Evolutionary conservation across 768 basidiomycete species (phyloP).

Genomic region (Pisolithus sp.): DNA sequence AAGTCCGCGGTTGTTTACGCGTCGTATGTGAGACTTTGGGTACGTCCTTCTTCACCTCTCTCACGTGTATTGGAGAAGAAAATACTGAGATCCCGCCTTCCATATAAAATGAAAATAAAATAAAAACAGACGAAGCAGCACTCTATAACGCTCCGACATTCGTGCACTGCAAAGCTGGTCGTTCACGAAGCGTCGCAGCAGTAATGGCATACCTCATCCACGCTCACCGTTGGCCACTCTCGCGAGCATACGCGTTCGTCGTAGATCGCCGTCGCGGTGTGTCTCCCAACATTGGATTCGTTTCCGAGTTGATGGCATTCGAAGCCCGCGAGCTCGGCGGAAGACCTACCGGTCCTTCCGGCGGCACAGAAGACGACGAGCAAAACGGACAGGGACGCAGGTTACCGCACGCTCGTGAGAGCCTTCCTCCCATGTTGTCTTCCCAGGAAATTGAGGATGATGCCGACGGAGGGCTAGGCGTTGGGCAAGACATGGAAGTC

Average conservation of each 20-base stretch:
- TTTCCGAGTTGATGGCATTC: conserved; percentile 94
- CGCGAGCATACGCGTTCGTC: conserved; percentile 86
- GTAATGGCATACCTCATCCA: conserved; percentile 98
- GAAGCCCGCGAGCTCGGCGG: conserved; percentile 85
- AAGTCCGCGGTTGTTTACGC: conserved; percentile 71
- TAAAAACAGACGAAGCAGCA: conserved; percentile 73
- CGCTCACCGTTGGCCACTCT: conserved; percentile 93
- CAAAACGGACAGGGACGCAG: conserved; percentile 45
- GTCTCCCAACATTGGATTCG: conserved; percentile 96
- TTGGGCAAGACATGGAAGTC: conserved; percentile 85
- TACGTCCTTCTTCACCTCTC: conserved; percentile 35
- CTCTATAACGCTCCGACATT: conserved; percentile 86
- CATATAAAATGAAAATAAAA: neutral
- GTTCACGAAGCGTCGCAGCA: conserved; percentile 91
- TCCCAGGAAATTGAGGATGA: conserved; percentile 23
- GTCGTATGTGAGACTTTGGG: conserved; percentile 86
- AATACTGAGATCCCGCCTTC: neutral
- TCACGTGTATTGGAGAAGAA: neutral
- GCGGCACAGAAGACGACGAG: conserved; percentile 27
- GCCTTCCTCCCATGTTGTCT: conserved; percentile 36
- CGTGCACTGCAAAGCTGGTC: conserved; percentile 95
- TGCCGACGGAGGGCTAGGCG: conserved; percentile 20
- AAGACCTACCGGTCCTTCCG: conserved; percentile 24
- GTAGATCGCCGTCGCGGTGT: conserved; percentile 90
- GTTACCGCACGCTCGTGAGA: conserved; percentile 66